These are phyloP conservation scores for Penicillium pulvis DNA, from an alignment of 495 filamentous ascomycete genomes.

Conservation along the genomic window DNA sequence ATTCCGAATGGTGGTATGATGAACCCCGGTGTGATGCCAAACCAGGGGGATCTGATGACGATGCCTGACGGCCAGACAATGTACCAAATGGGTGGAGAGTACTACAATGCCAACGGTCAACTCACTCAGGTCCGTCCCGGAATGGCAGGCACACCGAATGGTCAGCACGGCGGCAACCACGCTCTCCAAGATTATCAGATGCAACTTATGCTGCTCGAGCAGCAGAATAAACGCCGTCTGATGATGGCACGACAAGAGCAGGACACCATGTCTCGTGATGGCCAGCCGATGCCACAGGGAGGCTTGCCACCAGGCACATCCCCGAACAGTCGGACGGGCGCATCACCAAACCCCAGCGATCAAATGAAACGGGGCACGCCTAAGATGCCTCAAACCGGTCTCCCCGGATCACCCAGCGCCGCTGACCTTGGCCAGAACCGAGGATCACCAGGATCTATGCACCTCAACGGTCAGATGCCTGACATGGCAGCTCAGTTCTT, in stretches of 20 bases:
- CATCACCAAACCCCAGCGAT: constrained; percentile 87
- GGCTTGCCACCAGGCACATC: constrained; percentile 70
- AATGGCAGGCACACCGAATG: constrained; percentile 51
- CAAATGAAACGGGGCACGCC: constrained; percentile 88
- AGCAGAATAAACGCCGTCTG: constrained; percentile 96
- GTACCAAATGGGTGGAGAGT: constrained; percentile 58
- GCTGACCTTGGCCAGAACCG: constrained; percentile 76
- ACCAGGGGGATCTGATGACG: constrained; percentile 80
- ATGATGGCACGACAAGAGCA: constrained; percentile 98
- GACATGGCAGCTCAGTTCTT: constrained; percentile 64
- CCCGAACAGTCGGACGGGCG: constrained; percentile 76
- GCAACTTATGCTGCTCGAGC: constrained; percentile 97
- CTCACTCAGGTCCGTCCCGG: constrained; percentile 58
- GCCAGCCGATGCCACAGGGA: constrained; percentile 56
- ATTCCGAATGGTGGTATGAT: constrained; percentile 67
- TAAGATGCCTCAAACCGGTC: constrained; percentile 75
- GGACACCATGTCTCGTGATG: constrained; percentile 70
- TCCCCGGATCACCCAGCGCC: constrained; percentile 80
- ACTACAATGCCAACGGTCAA: constrained; percentile 64
- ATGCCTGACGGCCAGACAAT: constrained; percentile 64
- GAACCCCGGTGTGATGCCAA: constrained; percentile 57
- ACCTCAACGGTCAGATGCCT: constrained; percentile 70
- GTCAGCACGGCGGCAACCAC: constrained; percentile 77
- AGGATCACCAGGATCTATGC: constrained; percentile 81
- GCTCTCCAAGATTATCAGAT: constrained; percentile 98